phyloP scores from a whole-genome alignment of 306 rosid species.

The Cicer chorassanicum region DNA sequence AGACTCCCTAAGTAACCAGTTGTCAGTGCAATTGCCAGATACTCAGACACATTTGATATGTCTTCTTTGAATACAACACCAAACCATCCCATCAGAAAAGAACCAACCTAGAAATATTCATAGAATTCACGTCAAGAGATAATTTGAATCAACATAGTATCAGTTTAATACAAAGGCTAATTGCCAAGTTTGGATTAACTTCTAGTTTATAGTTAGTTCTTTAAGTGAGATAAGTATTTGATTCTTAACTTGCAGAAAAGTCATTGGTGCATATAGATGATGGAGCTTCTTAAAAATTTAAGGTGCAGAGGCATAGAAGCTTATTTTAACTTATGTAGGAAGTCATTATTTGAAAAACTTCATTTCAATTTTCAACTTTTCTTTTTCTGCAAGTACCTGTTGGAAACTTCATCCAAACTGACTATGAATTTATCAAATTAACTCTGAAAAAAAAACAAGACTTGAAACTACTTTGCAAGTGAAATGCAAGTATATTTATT shows the following conservation, averaged over 20 bases:
- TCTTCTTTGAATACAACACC: constrained; percentile 77
- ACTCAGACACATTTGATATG: constrained; percentile 62
- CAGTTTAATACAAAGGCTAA: not conserved
- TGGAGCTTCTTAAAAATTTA: not conserved
- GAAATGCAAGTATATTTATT: too few species aligned
- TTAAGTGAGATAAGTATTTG: not conserved
- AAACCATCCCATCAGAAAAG: constrained; percentile 90
- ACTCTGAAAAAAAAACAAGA: too few species aligned
- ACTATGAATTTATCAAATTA: too few species aligned
- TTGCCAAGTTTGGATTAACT: too few species aligned
- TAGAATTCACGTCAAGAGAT: not conserved
- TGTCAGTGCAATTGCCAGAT: constrained; percentile 67
- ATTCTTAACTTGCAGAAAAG: not conserved
- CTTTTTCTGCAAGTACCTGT: too few species aligned
- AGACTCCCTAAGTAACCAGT: constrained; percentile 85
- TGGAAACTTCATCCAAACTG: too few species aligned
- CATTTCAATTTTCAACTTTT: not conserved
- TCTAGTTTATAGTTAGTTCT: too few species aligned
- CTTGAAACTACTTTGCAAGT: too few species aligned
- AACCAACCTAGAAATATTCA: constrained; percentile 64
- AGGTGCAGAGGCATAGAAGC: not conserved
- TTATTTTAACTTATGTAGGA: too few species aligned
- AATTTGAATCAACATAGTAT: not conserved
- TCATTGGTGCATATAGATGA: not conserved
- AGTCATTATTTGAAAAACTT: not conserved